Evolutionary conservation across 2,329 filamentous ascomycete species (phyloP), one percentile per base, ranked within the genome.

Genomic region (Zasmidium angulare): DNA sequence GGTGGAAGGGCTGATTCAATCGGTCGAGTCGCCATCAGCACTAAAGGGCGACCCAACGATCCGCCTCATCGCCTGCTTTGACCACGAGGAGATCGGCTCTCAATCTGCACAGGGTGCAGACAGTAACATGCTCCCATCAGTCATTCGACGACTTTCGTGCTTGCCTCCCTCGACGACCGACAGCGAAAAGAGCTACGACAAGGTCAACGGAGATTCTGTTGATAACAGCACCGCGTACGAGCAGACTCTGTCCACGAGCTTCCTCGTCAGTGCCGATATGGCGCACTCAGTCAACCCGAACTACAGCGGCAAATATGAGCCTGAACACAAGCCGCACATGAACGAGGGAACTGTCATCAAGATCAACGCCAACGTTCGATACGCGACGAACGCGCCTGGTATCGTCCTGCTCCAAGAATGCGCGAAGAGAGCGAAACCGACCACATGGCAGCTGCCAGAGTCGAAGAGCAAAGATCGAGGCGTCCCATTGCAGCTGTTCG

Each of bases 261-360:
- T 99, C 83, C 86, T 99, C 60, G 83, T 99, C 63, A 96, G 91
- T 4, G 95, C 95, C 54, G 95, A 99, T 74, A 98, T 99, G 95
- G 93, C 95, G 1, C 95, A 99, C 79, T 89, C 89, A 3, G 88
- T 99, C 14, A 91, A 99, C 76, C 95, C 95, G 58, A 99, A 99
- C 80, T 99, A 97, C 75, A 83, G 87, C 3, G 86, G 79, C 68
- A 98, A 98, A 77, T 96, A 98, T 77, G 95, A 99, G 79, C 77
- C 86, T 36, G 89, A 91, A 68, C 95, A 99, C 78, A 86, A 90
- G 66, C 95, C 95, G 3, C 88, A 93, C 76, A 96, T 99, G 84
- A 99, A 99, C 83, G 90, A 91, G 75, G 95, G 95, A 53, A 91
- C 91, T 2, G 93, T 98, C 49, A 92, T 99, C 81, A 99, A 99